Conservation (phyloP, 202 grass and related monocot species). For the Cymbopogon flexuosus region DNA sequence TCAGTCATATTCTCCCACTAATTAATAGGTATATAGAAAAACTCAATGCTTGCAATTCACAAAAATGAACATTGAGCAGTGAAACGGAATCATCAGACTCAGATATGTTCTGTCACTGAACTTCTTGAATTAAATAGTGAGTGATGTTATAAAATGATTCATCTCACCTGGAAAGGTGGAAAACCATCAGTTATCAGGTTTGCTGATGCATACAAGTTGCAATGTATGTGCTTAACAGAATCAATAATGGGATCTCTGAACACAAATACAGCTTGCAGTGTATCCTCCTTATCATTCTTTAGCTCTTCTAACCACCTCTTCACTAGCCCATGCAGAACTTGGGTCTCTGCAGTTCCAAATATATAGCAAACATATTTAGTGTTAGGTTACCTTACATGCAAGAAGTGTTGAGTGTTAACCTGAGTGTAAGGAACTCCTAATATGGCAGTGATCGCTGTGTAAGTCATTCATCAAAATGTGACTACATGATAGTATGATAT, state of each 20-base stretch:
- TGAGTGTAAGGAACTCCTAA: background rate
- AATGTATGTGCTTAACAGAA: slow-evolving; percentile 59
- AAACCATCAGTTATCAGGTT: slow-evolving; percentile 73
- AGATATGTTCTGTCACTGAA: background rate
- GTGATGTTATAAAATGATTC: slow-evolving; percentile 9
- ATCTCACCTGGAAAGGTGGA: slow-evolving; percentile 62
- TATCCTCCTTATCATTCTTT: slow-evolving; percentile 64
- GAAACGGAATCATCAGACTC: slow-evolving; percentile 6
- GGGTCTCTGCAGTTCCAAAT: slow-evolving; percentile 44
- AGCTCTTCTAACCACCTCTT: slow-evolving; percentile 92
- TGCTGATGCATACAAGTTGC: slow-evolving; percentile 61
- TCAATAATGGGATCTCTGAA: slow-evolving; percentile 62
- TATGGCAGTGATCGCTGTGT: background rate
- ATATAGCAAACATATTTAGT: slow-evolving; percentile 7
- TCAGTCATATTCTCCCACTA: background rate
- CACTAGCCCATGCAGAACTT: slow-evolving; percentile 61
- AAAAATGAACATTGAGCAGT: slow-evolving; percentile 18
- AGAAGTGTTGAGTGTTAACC: background rate
- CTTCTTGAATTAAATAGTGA: background rate
- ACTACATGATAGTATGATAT: background rate
- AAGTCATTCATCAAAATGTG: background rate
- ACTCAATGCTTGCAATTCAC: slow-evolving; percentile 7
- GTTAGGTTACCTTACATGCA: slow-evolving; percentile 19
- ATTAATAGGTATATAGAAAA: background rate
- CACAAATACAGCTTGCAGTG: slow-evolving; percentile 57